phyloP scores from a whole-genome alignment of 352 stramenopile genomes.

The Plasmopara viticola region DNA sequence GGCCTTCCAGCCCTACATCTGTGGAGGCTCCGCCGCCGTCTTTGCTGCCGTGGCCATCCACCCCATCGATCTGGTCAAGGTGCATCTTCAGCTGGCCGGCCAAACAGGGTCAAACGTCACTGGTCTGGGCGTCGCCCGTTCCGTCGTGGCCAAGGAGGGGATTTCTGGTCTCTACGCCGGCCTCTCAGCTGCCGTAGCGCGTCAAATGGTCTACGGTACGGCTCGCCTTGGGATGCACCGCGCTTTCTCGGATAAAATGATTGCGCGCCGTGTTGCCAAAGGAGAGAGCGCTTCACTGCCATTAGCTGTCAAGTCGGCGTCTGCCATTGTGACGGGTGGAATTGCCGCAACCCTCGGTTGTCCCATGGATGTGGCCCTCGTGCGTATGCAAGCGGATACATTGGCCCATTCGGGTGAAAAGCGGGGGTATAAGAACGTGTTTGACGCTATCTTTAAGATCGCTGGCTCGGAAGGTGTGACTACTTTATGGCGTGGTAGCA shows the following conservation, averaged over 20 bases:
- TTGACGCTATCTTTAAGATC: slow-evolving; percentile 93
- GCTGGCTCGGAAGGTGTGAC: slow-evolving; percentile 75
- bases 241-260: slow-evolving; percentile 76
- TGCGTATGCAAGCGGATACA: slow-evolving; percentile 97
- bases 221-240: slow-evolving; percentile 81
- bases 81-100: slow-evolving; percentile 82
- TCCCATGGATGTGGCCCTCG: slow-evolving; percentile 96
- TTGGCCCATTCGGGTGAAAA: slow-evolving; percentile 87
- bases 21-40: slow-evolving; percentile 63
- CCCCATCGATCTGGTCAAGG: slow-evolving; percentile 89
- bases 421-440: slow-evolving; percentile 98
- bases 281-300: slow-evolving; percentile 65
- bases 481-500: slow-evolving; percentile 88
- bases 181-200: slow-evolving; percentile 70
- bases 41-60: slow-evolving; percentile 81
- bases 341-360: slow-evolving; percentile 96
- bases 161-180: slow-evolving; percentile 78
- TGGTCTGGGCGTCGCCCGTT: slow-evolving; percentile 65
- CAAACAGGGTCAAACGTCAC: slow-evolving; percentile 75
- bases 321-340: slow-evolving; percentile 64
- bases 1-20: slow-evolving; percentile 70
- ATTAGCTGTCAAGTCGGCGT: slow-evolving; percentile 65
- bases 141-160: slow-evolving; percentile 75
- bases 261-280: slow-evolving; percentile 54
- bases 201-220: slow-evolving; percentile 85